These are phyloP conservation scores for Microsporum canis DNA, from an alignment of 2,329 filamentous ascomycete genomes.

Conservation along the genomic window DNA sequence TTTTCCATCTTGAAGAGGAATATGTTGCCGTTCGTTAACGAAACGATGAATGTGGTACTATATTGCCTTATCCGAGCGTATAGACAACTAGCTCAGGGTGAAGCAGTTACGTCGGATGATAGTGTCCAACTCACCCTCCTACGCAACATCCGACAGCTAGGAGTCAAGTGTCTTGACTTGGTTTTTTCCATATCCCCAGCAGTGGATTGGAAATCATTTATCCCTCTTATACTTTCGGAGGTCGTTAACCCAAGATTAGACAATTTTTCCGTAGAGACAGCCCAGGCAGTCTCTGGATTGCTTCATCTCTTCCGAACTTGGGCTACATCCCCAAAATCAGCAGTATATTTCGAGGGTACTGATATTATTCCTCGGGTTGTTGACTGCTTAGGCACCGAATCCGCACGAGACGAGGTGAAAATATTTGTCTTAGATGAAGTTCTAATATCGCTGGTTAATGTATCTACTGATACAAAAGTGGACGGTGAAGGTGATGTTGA, in stretches of 20 bases:
- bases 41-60: slow-evolving; percentile 63
- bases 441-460: slow-evolving; percentile 55
- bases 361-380: slow-evolving; percentile 58
- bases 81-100: slow-evolving; percentile 33
- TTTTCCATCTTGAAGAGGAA: slow-evolving; percentile 71
- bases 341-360: slow-evolving; percentile 55
- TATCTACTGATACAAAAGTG: slow-evolving; percentile 39
- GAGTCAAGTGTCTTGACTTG: slow-evolving; percentile 70
- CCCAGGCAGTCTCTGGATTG: slow-evolving; percentile 75
- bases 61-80: slow-evolving; percentile 68
- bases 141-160: slow-evolving; percentile 43
- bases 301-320: slow-evolving; percentile 72
- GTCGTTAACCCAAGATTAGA: slow-evolving; percentile 65
- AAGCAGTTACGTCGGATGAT: slow-evolving; percentile 10
- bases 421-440: slow-evolving; percentile 65
- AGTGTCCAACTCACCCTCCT: slow-evolving; percentile 25
- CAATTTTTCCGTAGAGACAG: slow-evolving; percentile 71
- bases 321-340: slow-evolving; percentile 56
- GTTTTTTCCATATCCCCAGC: slow-evolving; percentile 63
- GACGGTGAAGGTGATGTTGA: slow-evolving; percentile 38
- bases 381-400: slow-evolving; percentile 58
- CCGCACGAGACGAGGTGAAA: slow-evolving; percentile 77
- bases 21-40: slow-evolving; percentile 55
- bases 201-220: slow-evolving; percentile 62
- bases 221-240: slow-evolving; percentile 59